Evolutionary conservation across 495 filamentous ascomycete species (phyloP), one percentile per base, ranked within the genome.

Genomic region (Penicillium fimorum): DNA sequence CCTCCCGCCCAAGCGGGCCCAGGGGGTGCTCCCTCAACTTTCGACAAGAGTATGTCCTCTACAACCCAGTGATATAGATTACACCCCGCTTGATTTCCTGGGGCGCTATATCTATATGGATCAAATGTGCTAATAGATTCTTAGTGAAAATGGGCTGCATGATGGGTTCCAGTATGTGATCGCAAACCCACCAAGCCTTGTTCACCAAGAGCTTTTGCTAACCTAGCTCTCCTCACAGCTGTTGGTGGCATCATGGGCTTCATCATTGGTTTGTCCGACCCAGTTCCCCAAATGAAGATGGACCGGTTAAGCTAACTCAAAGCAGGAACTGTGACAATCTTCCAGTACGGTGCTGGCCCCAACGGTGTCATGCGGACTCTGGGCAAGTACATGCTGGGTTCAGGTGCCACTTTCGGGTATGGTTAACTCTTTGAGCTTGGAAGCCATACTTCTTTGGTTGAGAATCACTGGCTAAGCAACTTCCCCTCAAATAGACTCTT

Each of bases 341-440:
- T 97, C 68, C 83, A 94, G 76, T 94, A 91, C 62, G 94, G 94
- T 32, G 89, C 92, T 20, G 94, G 94, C 12, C 87, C 91, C 5
- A 96, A 97, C 64, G 94, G 94, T 44, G 87, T 96, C 60, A 87
- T 96, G 80, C 82, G 94, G 59, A 96, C 90, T 55, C 76, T 98
- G 33, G 93, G 93, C 50, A 93, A 97, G 75, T 97, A 96, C 70
- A 98, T 98, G 94, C 68, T 92, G 30, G 93, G 90, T n/a, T 97
- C 94, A 25, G 91, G 92, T 43, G 91, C 91, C 22, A 96, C 92
- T 35, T 98, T 98, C 69, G 94, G 94, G 94, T 97, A 82, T 49
- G 84, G 24, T 55, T 22, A 25, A 43, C 10, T 50, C 33, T 56
- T 5, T 24, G 27, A 35, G 32, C 37, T 17, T 37, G 13, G 47